These are phyloP conservation scores for Picea glauca DNA, from an alignment of 75 land plant species.

Conservation along the genomic window DNA sequence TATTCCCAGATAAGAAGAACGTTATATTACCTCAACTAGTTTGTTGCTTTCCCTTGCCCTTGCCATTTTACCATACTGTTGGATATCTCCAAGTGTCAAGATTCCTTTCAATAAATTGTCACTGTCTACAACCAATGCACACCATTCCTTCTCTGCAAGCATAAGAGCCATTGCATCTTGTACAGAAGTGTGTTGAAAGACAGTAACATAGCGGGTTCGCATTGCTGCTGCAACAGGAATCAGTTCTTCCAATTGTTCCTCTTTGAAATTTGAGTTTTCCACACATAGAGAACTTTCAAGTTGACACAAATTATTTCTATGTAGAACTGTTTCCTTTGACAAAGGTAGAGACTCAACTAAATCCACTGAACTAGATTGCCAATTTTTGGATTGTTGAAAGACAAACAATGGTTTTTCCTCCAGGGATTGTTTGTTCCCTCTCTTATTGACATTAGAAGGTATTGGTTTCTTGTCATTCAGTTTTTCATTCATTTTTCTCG, in stretches of 20 bases:
- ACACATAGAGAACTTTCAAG: conserved; percentile 84
- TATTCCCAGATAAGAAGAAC: conserved; percentile 1
- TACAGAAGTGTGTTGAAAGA: conserved; percentile 40
- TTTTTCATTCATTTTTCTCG: conserved; percentile 22
- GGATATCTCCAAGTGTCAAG: conserved; percentile 72
- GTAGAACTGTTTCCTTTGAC: conserved; percentile 5
- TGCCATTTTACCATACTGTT: conserved; percentile 44
- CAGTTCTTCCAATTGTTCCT: conserved; percentile 32
- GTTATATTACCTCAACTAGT: conserved; percentile 24
- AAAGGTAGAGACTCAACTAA: conserved; percentile 5
- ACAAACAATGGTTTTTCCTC: background rate
- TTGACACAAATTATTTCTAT: conserved; percentile 48
- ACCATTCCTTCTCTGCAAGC: conserved; percentile 83
- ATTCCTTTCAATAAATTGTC: conserved; percentile 47
- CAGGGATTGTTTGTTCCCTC: conserved; percentile 5
- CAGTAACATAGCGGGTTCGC: conserved; percentile 62
- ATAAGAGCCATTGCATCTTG: conserved; percentile 61
- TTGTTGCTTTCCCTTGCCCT: conserved; percentile 8
- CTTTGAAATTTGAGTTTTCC: conserved; percentile 31
- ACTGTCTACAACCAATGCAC: conserved; percentile 61
- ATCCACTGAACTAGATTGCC: background rate
- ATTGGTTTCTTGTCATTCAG: conserved; percentile 1
- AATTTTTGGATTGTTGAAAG: conserved; percentile 7
- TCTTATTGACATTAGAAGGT: background rate
- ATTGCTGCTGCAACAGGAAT: conserved; percentile 78